phyloP scores from a whole-genome alignment of 2,329 filamentous ascomycete species.

The Penicillium sp. region DNA sequence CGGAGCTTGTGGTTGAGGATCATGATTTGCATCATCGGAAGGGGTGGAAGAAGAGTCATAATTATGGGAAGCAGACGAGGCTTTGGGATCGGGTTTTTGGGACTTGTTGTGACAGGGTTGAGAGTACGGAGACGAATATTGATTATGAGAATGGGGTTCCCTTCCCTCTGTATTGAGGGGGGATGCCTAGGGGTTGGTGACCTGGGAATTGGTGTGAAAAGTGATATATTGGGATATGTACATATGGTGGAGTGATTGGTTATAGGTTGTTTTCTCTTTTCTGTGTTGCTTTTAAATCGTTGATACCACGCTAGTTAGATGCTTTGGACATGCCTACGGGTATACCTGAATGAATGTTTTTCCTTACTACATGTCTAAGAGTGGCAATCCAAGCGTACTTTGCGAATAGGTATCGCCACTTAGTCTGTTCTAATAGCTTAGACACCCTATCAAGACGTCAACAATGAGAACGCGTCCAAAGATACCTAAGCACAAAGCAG shows the following conservation, averaged over 20 bases:
- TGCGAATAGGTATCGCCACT: no score
- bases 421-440: no score
- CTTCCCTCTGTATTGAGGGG: conserved; percentile 23
- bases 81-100: conserved; percentile 28
- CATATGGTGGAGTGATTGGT: not conserved
- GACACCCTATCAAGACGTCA: no score
- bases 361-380: no score
- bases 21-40: conserved; percentile 29
- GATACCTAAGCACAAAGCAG: no score
- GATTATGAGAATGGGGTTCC: conserved; percentile 24
- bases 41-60: conserved; percentile 29
- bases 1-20: conserved; percentile 28
- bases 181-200: not conserved
- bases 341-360: conserved; percentile 2
- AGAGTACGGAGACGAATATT: conserved; percentile 21
- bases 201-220: not conserved
- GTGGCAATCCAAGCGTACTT: no score
- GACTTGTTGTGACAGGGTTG: conserved; percentile 25
- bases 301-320: conserved; percentile 6
- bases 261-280: not conserved
- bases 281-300: not conserved
- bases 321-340: not conserved
- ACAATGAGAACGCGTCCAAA: no score
- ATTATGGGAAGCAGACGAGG: conserved; percentile 29
- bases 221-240: no score